Base-by-base conservation (phyloP, 257 asterid genomes). In the Nicotiana undulata region DNA sequence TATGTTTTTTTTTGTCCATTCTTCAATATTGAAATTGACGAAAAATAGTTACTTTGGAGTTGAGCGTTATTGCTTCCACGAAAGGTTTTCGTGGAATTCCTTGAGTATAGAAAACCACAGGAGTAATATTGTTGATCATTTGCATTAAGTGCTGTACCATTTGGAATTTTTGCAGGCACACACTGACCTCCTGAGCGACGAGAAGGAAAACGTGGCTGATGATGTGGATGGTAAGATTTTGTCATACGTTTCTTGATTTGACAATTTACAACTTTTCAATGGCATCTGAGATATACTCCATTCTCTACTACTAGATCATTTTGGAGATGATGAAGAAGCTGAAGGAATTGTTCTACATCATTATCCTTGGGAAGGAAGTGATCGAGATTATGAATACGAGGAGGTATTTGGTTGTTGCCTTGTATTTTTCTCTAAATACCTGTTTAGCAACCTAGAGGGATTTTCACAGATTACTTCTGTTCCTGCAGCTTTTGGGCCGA, bases 331-430 rank as follows among this genome's bases (percentile, higher is more conserved):
- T 51, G 98, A 92, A 82, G 97, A 91, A 85, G 94, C 89, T 52
- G 97, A 88, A 81, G 97, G 93, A 79, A 92, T 92, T 83, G 88
- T 89, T 65, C 83, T 93, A 66, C 94, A 90, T 46, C 93, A 86
- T 29, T 83, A 86, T 83, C 92, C 98, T 46, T 95, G 99, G 99
- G 98, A 95, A 83, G 99, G 99, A 84, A 92, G 83, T 82, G 97
- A 93, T 79, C 89, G 99, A 20, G 97, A 93, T 86, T 95, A 95
- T 82, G 81, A 79, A 37, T 93, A 95, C 67, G 99, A 93, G 75
- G 99, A 93, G 95, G 99, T 91, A 77, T 79, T 40, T 80, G 18
- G 15, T 74, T 79, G 11, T 9, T 22, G 15, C 0, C 11, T 56
- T 7, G 49, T 52, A 72, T 24, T 72, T 17, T 72, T 46, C 40